Conservation (phyloP, 768 basidiomycete genomes). For the Flagelloscypha sp. region DNA sequence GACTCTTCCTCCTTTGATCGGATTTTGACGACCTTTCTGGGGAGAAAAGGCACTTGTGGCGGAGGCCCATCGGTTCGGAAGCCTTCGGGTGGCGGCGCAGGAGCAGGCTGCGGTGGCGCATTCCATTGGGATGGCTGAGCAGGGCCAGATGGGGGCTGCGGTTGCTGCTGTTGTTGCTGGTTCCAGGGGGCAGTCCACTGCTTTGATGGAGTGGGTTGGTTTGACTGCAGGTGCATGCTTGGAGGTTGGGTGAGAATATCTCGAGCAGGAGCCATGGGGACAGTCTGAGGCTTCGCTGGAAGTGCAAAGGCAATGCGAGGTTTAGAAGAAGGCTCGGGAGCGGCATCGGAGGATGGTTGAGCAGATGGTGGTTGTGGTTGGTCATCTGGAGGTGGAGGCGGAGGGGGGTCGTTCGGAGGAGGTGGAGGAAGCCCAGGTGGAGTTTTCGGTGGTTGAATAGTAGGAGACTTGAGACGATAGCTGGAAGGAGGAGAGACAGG, state of each 20-base stretch:
- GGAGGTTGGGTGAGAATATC: too few relatives aligned
- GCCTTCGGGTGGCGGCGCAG: conserved; percentile 1
- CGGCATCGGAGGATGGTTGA: background rate
- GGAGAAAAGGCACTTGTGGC: conserved; percentile 15
- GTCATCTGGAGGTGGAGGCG: conserved; percentile 17
- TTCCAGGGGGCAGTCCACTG: conserved; percentile 1
- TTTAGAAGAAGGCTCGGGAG: conserved; percentile 3
- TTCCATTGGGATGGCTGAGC: too few relatives aligned
- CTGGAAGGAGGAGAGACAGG: conserved; percentile 23
- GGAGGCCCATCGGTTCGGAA: conserved; percentile 3
- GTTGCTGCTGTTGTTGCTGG: conserved; percentile 17
- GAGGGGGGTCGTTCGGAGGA: conserved; percentile 21
- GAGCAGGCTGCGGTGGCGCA: conserved; percentile 11
- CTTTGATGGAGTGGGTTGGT: background rate
- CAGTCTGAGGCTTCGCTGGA: background rate
- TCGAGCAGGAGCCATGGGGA: conserved; percentile 12
- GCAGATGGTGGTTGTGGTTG: background rate
- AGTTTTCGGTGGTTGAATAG: background rate
- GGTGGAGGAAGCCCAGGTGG: conserved; percentile 13
- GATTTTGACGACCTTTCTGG: conserved; percentile 34
- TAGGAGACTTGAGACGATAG: conserved; percentile 8
- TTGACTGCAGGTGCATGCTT: conserved; percentile 4
- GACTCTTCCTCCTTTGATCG: conserved; percentile 59
- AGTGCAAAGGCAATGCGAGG: conserved; percentile 4
- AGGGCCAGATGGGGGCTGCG: conserved; percentile 8